Evolutionary conservation across 1,139 yeast genomes (phyloP).

Genomic region (Hansenula anomala): DNA sequence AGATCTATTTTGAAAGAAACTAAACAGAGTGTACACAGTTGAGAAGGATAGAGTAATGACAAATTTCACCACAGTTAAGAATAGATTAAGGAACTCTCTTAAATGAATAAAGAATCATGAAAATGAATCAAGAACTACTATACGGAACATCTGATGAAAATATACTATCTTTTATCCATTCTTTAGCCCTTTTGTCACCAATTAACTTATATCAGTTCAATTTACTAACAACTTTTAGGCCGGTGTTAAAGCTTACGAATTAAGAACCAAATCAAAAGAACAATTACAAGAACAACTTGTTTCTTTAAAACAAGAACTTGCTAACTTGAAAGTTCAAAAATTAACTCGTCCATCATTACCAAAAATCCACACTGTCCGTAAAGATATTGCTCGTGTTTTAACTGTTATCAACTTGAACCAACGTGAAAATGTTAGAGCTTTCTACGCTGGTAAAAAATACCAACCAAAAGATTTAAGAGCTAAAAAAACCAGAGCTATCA

Average conservation of each 20-base stretch:
- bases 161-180: too few species aligned
- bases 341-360: conserved; percentile 87
- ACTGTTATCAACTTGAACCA: conserved; percentile 96
- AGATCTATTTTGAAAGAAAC: too few species aligned
- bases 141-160: too few species aligned
- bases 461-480: conserved; percentile 99
- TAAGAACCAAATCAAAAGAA: conserved; percentile 96
- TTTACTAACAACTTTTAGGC: conserved; percentile 44
- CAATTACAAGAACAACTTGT: conserved; percentile 92
- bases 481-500: conserved; percentile 99
- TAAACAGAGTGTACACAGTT: too few species aligned
- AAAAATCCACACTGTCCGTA: conserved; percentile 95
- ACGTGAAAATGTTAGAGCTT: conserved; percentile 92
- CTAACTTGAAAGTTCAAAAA: conserved; percentile 95
- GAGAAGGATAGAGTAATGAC: too few species aligned
- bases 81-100: too few species aligned
- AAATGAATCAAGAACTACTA: too few species aligned
- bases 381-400: conserved; percentile 97
- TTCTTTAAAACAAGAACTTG: conserved; percentile 96
- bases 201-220: too few species aligned
- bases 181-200: too few species aligned
- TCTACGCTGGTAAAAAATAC: conserved; percentile 95
- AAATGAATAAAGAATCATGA: too few species aligned
- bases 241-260: conserved; percentile 92
- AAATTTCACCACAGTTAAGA: too few species aligned